Evolutionary conservation across 1,284 basidiomycete species (phyloP).

Genomic region (Sporisorium graminicola): DNA sequence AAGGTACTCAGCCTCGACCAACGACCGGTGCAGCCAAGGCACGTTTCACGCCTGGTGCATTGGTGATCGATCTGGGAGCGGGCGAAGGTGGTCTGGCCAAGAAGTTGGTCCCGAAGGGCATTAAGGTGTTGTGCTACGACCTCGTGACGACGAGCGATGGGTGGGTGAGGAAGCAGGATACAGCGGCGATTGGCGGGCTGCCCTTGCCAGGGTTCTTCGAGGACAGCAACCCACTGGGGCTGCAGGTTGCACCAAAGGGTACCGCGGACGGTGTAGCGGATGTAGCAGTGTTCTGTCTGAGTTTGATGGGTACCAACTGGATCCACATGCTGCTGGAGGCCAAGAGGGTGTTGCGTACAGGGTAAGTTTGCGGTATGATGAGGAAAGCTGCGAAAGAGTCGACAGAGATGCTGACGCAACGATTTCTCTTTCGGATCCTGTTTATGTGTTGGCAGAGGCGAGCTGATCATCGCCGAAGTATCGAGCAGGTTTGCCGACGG

Average conservation of each 20-base stretch:
- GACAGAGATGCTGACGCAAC: slow-evolving; percentile 10
- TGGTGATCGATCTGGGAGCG: slow-evolving; percentile 94
- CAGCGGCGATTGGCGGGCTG: slow-evolving; percentile 46
- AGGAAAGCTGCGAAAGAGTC: slow-evolving; percentile 71
- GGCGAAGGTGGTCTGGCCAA: slow-evolving; percentile 90
- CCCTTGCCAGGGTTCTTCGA: slow-evolving; percentile 51
- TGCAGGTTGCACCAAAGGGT: not conserved
- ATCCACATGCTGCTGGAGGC: slow-evolving; percentile 88
- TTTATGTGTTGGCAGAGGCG: slow-evolving; percentile 73
- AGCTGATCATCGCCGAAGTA: slow-evolving; percentile 95
- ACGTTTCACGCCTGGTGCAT: slow-evolving; percentile 72
- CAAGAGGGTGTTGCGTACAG: slow-evolving; percentile 83
- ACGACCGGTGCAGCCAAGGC: slow-evolving; percentile 10
- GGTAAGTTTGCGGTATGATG: slow-evolving; percentile 62
- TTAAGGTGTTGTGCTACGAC: slow-evolving; percentile 80
- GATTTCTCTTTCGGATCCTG: slow-evolving; percentile 72
- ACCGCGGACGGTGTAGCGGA: slow-evolving; percentile 78
- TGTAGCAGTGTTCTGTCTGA: slow-evolving; percentile 90
- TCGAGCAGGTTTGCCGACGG: slow-evolving; percentile 65
- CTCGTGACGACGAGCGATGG: slow-evolving; percentile 80
- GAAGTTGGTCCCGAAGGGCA: slow-evolving; percentile 65
- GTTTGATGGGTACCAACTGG: slow-evolving; percentile 98
- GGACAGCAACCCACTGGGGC: slow-evolving; percentile 22
- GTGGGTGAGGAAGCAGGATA: slow-evolving; percentile 70
- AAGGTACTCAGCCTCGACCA: not conserved